These are phyloP conservation scores for Trichoderma lentiforme DNA, from an alignment of 2,329 filamentous ascomycete species.

Conservation along the genomic window DNA sequence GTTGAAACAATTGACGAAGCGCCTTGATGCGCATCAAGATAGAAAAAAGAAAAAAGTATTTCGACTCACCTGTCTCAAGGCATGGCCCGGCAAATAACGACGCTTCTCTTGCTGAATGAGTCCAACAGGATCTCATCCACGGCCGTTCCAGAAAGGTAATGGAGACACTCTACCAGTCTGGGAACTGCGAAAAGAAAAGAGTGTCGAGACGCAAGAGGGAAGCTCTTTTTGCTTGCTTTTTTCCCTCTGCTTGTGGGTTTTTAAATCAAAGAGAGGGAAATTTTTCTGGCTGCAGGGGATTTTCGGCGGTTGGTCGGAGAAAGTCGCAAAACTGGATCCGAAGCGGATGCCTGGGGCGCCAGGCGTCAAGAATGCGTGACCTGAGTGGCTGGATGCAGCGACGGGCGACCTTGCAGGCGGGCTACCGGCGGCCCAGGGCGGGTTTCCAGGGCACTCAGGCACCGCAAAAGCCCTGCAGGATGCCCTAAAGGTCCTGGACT, in stretches of 20 bases:
- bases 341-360: conserved; percentile 29
- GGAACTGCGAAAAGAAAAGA: background rate
- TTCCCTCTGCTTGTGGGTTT: background rate
- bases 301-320: conserved; percentile 10
- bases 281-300: conserved; percentile 1
- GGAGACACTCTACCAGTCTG: conserved; percentile 6
- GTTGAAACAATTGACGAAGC: background rate
- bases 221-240: background rate
- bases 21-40: background rate
- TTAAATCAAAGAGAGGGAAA: conserved; percentile 2
- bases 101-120: conserved; percentile 5
- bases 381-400: conserved; percentile 2
- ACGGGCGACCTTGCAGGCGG: background rate
- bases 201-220: background rate
- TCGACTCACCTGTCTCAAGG: conserved; percentile 31
- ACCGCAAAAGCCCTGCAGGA: background rate
- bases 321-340: background rate
- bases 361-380: conserved; percentile 24
- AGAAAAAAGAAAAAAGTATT: background rate
- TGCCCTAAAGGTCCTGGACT: background rate
- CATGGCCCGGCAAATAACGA: conserved; percentile 28
- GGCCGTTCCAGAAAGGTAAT: conserved; percentile 9
- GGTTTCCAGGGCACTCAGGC: conserved; percentile 7
- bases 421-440: conserved; percentile 10
- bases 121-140: conserved; percentile 9